Conservation (phyloP, 75 land plant species). For the Azolla pinnata region DNA sequence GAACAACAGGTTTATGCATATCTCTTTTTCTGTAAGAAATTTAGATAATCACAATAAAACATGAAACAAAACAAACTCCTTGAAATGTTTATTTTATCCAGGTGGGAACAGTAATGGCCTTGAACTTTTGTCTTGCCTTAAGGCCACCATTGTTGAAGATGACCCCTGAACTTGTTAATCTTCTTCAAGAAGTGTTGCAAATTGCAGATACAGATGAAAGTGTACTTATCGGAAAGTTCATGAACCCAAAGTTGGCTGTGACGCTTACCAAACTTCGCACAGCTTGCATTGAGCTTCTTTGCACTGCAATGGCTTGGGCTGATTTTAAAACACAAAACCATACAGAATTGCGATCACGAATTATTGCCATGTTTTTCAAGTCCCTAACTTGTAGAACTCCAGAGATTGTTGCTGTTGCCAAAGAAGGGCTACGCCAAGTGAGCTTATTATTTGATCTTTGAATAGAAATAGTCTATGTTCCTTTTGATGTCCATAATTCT, state of each 20-base stretch:
- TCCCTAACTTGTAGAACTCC: conserved; percentile 94
- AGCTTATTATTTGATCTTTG: background rate
- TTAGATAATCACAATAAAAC: too few species aligned
- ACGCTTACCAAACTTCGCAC: conserved; percentile 86
- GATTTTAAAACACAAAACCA: conserved; percentile 80
- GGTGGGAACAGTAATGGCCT: conserved; percentile 97
- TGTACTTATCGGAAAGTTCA: conserved; percentile 77
- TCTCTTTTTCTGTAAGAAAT: background rate
- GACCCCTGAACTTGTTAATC: conserved; percentile 70
- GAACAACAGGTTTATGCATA: conserved; percentile 79
- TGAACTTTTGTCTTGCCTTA: conserved; percentile 89
- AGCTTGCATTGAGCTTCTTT: conserved; percentile 96
- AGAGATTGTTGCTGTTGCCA: conserved; percentile 97
- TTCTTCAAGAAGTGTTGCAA: conserved; percentile 91
- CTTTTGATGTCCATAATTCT: conserved; percentile 2
- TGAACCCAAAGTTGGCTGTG: conserved; percentile 85
- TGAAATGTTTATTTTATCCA: conserved; percentile 15
- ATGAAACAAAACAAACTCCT: too few species aligned
- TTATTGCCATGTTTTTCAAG: conserved; percentile 98
- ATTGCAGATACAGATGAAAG: conserved; percentile 97
- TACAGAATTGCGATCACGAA: conserved; percentile 80
- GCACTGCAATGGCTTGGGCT: conserved; percentile 99
- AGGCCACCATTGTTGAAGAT: conserved; percentile 92
- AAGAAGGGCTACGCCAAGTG: conserved; percentile 97
- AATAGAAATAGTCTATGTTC: too few species aligned